These are phyloP conservation scores for Kazachstania psychrophila DNA, from an alignment of 805 yeast genomes.

Conservation along the genomic window DNA sequence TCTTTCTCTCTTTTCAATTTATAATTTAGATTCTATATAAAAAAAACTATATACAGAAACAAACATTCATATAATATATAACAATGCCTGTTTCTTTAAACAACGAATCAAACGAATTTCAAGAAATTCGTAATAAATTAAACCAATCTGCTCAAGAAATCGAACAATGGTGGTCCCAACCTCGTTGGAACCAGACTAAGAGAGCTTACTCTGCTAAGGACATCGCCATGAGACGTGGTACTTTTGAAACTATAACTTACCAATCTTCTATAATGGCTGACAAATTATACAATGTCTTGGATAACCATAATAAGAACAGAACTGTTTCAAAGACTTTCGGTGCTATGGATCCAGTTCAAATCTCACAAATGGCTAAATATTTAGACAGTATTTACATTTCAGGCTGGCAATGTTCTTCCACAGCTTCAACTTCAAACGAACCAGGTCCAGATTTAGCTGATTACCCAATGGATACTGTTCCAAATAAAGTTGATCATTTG, in stretches of 20 bases:
- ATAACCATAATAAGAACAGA: slow-evolving; percentile 52
- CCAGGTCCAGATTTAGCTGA: slow-evolving; percentile 98
- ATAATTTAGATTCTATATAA: neutral
- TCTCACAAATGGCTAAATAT: slow-evolving; percentile 93
- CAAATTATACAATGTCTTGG: slow-evolving; percentile 62
- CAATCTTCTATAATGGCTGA: slow-evolving; percentile 75
- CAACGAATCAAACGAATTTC: slow-evolving; percentile 6
- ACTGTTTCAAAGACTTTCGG: slow-evolving; percentile 87
- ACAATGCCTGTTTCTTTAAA: slow-evolving; percentile 5
- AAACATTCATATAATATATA: too few species aligned
- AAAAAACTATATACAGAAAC: neutral
- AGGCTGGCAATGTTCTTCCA: slow-evolving; percentile 98
- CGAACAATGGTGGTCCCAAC: slow-evolving; percentile 85
- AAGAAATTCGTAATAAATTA: slow-evolving; percentile 13
- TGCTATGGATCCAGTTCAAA: slow-evolving; percentile 92
- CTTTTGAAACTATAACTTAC: slow-evolving; percentile 53
- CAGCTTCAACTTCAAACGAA: slow-evolving; percentile 94
- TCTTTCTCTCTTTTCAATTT: neutral
- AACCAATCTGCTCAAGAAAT: slow-evolving; percentile 55
- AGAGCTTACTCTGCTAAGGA: slow-evolving; percentile 84
- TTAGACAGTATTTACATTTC: slow-evolving; percentile 87
- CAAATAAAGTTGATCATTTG: slow-evolving; percentile 94
- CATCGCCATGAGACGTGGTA: slow-evolving; percentile 81
- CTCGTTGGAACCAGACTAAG: slow-evolving; percentile 84
- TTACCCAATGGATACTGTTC: slow-evolving; percentile 97